A percentile compares a stretch with the other conserved stretches of the same genome.
These are phyloP conservation scores for Epichloe festucae DNA, from an alignment of 2,329 filamentous ascomycete species.

Conservation along the genomic window DNA sequence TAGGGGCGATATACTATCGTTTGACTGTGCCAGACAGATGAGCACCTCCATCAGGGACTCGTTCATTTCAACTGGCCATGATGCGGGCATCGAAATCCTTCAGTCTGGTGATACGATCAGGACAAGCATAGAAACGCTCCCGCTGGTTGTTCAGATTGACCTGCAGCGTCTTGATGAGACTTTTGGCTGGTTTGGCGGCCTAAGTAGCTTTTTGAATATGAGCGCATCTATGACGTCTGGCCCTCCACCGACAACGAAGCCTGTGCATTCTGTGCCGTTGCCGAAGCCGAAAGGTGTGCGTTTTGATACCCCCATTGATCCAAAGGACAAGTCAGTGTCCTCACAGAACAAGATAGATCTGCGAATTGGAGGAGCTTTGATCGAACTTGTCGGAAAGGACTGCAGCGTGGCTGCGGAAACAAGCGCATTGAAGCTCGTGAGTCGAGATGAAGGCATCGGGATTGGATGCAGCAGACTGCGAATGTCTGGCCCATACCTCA, in stretches of 20 bases:
- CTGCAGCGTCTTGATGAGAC: constrained; percentile 74
- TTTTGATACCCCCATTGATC: constrained; percentile 40
- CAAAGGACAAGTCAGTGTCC: constrained; percentile 31
- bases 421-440: constrained; percentile 70
- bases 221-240: constrained; percentile 72
- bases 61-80: constrained; percentile 42
- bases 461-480: constrained; percentile 65
- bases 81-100: constrained; percentile 41
- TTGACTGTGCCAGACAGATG: constrained; percentile 44
- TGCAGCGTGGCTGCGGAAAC: constrained; percentile 65
- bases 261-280: constrained; percentile 23
- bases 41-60: constrained; percentile 46
- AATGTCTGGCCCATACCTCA: constrained; percentile 56
- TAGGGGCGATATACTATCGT: constrained; percentile 49
- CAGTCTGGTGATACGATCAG: constrained; percentile 31
- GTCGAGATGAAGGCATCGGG: constrained; percentile 58
- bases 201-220: constrained; percentile 83
- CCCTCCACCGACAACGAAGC: constrained; percentile 35
- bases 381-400: constrained; percentile 65
- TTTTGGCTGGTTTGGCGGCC: constrained; percentile 75
- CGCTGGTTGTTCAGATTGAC: constrained; percentile 64
- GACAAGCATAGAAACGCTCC: constrained; percentile 61
- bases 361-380: constrained; percentile 61
- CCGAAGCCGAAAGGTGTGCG: constrained; percentile 42
- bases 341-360: constrained; percentile 58